phyloP scores from a whole-genome alignment of 192 early-diverging fungal species.

The Phlyctochytrium bullatum region DNA sequence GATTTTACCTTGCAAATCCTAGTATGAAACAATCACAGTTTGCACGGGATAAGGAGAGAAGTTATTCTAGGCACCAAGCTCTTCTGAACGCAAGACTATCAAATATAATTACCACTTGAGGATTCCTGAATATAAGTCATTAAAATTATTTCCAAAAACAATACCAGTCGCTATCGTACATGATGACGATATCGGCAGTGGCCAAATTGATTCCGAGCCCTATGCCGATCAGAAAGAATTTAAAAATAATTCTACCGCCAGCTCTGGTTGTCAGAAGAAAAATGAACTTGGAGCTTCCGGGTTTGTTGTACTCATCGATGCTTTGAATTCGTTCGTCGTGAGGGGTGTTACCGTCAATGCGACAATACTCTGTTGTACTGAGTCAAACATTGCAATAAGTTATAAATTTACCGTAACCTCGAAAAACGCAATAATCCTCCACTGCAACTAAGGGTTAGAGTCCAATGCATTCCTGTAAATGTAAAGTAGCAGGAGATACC shows the following conservation, averaged over 20 bases:
- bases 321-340: conserved; percentile 90
- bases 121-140: conserved; percentile 27
- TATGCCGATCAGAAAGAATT: conserved; percentile 5
- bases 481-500: conserved; percentile 5
- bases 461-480: background rate
- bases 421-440: conserved; percentile 95
- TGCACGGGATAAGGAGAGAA: background rate
- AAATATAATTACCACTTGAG: conserved; percentile 39
- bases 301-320: conserved; percentile 92
- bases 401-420: conserved; percentile 58
- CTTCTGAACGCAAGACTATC: conserved; percentile 1
- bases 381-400: conserved; percentile 24
- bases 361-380: conserved; percentile 65
- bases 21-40: too few species aligned
- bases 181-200: conserved; percentile 91
- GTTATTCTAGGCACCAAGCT: background rate
- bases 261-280: conserved; percentile 96
- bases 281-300: conserved; percentile 88
- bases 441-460: too few species aligned
- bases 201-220: conserved; percentile 96
- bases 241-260: conserved; percentile 54
- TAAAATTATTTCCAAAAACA: conserved; percentile 1
- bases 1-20: conserved; percentile 31
- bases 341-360: conserved; percentile 94
- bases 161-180: conserved; percentile 94